Conservation (phyloP, 305 asterid genomes). For the Salvia sclarea region DNA sequence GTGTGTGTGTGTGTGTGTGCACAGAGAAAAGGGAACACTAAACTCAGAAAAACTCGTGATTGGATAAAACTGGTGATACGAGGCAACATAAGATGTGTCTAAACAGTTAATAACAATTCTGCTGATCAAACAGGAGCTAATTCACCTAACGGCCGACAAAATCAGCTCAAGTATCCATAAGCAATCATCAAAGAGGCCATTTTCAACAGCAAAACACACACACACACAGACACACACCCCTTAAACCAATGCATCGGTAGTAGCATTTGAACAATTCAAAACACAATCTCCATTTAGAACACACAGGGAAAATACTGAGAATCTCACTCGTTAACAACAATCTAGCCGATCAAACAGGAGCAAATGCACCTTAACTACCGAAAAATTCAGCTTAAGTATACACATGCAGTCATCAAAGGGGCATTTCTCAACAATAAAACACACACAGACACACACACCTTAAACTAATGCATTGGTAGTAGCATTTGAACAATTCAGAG, state of each 20-base stretch:
- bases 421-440: not conserved
- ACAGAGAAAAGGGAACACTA: not conserved
- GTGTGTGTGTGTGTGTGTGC: not conserved
- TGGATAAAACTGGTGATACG: not conserved
- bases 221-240: too few relatives aligned
- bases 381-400: constrained; percentile 10
- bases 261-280: too few relatives aligned
- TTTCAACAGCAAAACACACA: too few relatives aligned
- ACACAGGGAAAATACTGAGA: too few relatives aligned
- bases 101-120: not conserved
- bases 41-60: not conserved
- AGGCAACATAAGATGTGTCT: not conserved
- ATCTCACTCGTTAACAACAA: not conserved
- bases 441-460: not conserved
- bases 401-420: not conserved
- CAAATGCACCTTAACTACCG: not conserved
- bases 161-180: too few relatives aligned
- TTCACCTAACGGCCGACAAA: too few relatives aligned
- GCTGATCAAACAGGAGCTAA: constrained; percentile 3
- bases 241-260: too few relatives aligned
- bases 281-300: too few relatives aligned
- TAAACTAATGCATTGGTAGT: too few relatives aligned
- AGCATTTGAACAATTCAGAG: too few relatives aligned
- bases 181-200: too few relatives aligned
- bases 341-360: not conserved